phyloP scores from a whole-genome alignment of 2,329 filamentous ascomycete species.

The Scedosporium aurantiacum region DNA sequence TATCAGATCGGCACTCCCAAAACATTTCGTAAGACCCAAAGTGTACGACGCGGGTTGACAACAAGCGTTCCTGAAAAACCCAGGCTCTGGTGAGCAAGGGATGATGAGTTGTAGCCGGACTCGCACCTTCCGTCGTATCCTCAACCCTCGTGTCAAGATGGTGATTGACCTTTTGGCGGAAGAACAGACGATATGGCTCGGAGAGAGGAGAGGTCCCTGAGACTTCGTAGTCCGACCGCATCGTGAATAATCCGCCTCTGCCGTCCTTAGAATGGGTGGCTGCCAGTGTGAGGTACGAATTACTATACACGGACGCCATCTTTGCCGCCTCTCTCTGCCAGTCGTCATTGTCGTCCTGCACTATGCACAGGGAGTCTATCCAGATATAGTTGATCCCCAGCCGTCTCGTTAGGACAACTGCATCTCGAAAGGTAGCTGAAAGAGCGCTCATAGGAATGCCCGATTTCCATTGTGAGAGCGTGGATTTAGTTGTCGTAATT shows the following conservation, averaged over 20 bases:
- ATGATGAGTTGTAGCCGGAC: background rate
- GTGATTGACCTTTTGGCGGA: background rate
- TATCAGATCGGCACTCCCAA: slow-evolving; percentile 7
- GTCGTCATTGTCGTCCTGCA: background rate
- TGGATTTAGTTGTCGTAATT: background rate
- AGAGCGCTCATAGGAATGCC: background rate
- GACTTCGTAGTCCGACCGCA: background rate
- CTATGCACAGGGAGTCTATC: slow-evolving; percentile 8
- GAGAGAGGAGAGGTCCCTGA: background rate
- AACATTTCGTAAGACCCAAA: background rate
- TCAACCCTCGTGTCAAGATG: background rate
- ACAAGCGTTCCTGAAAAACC: background rate
- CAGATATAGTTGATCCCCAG: slow-evolving; percentile 6
- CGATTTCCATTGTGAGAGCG: background rate
- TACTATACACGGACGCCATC: slow-evolving; percentile 1
- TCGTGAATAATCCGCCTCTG: background rate
- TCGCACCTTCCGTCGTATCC: background rate
- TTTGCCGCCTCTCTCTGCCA: background rate
- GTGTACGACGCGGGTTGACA: background rate
- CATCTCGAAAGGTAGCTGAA: background rate
- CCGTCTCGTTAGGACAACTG: background rate
- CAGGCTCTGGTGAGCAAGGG: slow-evolving; percentile 5
- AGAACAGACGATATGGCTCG: background rate
- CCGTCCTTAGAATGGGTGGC: background rate
- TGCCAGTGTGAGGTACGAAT: background rate